These are phyloP conservation scores for Boletus rubescentipes DNA, from an alignment of 768 basidiomycete species.

Conservation along the genomic window DNA sequence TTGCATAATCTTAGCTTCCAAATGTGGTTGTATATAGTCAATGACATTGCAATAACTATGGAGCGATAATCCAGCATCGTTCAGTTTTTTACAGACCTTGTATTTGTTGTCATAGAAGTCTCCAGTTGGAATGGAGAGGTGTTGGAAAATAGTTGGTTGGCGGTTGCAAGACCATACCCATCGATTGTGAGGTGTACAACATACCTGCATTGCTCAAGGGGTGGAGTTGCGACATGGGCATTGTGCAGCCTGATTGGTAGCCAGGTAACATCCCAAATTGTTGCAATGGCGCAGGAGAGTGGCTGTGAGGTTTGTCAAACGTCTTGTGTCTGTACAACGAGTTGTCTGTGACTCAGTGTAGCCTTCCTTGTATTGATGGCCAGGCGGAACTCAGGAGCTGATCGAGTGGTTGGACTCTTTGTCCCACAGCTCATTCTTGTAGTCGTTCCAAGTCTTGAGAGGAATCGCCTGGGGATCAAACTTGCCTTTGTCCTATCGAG, in stretches of 20 bases:
- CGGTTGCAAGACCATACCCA: constrained; percentile 66
- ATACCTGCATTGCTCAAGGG: constrained; percentile 34
- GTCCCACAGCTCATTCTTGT: constrained; percentile 97
- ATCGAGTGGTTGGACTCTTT: constrained; percentile 96
- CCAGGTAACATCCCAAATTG: constrained; percentile 58
- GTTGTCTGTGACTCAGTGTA: constrained; percentile 77
- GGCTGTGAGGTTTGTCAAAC: constrained; percentile 70
- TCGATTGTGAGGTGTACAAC: constrained; percentile 61
- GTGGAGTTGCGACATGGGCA: constrained; percentile 51
- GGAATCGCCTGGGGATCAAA: constrained; percentile 94
- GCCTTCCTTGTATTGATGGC: constrained; percentile 66
- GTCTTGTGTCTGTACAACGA: constrained; percentile 89
- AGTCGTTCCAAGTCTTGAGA: constrained; percentile 95
- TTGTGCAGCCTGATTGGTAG: constrained; percentile 77
- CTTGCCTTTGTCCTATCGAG: constrained; percentile 86
- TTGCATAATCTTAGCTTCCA: too few species aligned
- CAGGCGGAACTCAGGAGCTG: constrained; percentile 87
- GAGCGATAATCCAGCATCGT: too few species aligned
- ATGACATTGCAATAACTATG: too few species aligned
- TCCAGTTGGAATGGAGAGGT: too few species aligned
- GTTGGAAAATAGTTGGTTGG: constrained; percentile 77
- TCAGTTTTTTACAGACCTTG: too few species aligned
- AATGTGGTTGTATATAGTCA: too few species aligned
- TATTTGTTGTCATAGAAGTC: too few species aligned
- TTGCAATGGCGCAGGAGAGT: constrained; percentile 70